Evolutionary conservation across 345 rosid species (phyloP).

Genomic region (Zanthoxylum bungeanum): DNA sequence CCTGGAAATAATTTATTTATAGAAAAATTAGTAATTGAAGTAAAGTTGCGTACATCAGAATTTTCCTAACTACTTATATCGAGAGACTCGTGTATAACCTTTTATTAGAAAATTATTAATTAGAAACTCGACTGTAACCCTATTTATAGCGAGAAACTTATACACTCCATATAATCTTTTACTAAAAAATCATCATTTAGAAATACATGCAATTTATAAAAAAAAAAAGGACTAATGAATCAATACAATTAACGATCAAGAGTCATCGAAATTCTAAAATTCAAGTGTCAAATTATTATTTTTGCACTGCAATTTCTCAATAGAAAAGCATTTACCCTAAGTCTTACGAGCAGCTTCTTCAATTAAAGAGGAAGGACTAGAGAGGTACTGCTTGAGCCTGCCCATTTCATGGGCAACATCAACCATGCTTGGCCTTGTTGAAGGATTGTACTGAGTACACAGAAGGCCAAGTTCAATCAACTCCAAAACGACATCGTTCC

Average conservation of each 20-base stretch:
- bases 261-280: neutral
- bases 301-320: neutral
- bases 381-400: conserved; percentile 61
- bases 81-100: too few species aligned
- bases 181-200: too few species aligned
- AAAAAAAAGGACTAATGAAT: conserved; percentile 15
- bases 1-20: too few species aligned
- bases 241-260: conserved; percentile 13
- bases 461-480: conserved; percentile 76
- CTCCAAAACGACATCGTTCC: conserved; percentile 66
- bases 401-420: conserved; percentile 79
- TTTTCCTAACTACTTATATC: too few species aligned
- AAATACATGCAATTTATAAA: neutral
- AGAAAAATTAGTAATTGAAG: too few species aligned
- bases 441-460: conserved; percentile 73
- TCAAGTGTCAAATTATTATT: neutral
- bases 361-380: conserved; percentile 33
- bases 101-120: too few species aligned
- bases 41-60: too few species aligned
- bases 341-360: conserved; percentile 27
- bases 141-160: too few species aligned
- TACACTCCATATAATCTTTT: too few species aligned
- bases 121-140: too few species aligned
- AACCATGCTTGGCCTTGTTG: conserved; percentile 79
- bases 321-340: neutral